Conservation (phyloP, 148 eudicot species). For the Beta vulgaris region DNA sequence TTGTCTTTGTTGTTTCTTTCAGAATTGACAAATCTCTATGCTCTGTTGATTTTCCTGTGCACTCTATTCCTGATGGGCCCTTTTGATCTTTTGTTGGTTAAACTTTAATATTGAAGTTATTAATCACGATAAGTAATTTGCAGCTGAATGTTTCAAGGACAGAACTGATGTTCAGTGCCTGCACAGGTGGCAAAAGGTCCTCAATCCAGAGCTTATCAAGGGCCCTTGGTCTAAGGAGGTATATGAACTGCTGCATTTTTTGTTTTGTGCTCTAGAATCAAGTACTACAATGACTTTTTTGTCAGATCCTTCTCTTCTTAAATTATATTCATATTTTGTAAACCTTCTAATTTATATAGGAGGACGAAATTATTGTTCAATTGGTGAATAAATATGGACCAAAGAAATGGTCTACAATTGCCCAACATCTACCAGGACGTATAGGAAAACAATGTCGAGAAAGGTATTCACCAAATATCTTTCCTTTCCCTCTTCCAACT, state of each 20-base stretch:
- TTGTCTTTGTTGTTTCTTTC: neutral
- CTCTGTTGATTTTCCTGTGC: neutral
- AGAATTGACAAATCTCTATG: neutral
- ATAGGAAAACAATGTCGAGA: conserved; percentile 97
- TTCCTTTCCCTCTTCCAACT: neutral
- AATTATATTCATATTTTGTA: neutral
- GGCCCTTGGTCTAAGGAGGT: conserved; percentile 99
- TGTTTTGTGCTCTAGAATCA: conserved; percentile 2
- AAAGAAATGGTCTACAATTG: conserved; percentile 91
- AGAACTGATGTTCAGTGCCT: conserved; percentile 96
- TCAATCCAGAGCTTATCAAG: conserved; percentile 92
- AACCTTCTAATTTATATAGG: conserved; percentile 36
- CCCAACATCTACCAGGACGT: conserved; percentile 90
- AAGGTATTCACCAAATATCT: conserved; percentile 44
- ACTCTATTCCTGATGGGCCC: neutral
- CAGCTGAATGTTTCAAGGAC: conserved; percentile 94
- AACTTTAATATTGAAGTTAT: conserved; percentile 13
- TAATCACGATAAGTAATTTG: conserved; percentile 25
- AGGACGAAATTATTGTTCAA: conserved; percentile 79
- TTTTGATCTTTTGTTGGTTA: neutral
- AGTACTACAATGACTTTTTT: neutral
- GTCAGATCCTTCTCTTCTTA: neutral
- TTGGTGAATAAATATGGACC: conserved; percentile 83
- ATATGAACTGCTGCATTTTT: conserved; percentile 13
- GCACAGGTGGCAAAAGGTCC: conserved; percentile 98